Base-by-base conservation (phyloP, 1,284 basidiomycete species). In the Ceratobasidium sp. region DNA sequence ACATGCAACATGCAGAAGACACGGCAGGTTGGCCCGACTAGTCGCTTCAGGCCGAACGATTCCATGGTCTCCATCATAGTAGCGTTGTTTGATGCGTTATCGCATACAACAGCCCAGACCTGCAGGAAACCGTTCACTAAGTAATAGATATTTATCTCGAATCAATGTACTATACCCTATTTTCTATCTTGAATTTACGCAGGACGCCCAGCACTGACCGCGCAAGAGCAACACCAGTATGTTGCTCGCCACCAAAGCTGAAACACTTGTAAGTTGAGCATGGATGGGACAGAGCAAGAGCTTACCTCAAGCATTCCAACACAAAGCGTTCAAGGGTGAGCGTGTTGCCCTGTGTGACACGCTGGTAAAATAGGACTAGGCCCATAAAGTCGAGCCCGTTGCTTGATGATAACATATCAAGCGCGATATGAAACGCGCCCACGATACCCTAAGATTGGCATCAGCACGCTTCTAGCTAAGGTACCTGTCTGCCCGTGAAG, bases 301-400 rank as follows among this genome's bases (percentile, higher is more conserved):
- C 23, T 34, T 16, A 61, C 59, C 59, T 61, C 2, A 61, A 41
- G 23, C 59, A 61, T n/a, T 61, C 59, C 2, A 61, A 36, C 2
- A 61, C 6, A 45, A 61, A 61, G 1, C 18, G 59, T 3, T 58
- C 18, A 5, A 41, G n/a, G 4, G 26, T 23, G 32, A 41, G 3
- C 3, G 30, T 36, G 14, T 32, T 57, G 32, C 34, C 39, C n/a
- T 39, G 3, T 1, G 34, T 43, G 34, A 39, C 23, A 3, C 3
- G 3, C 23, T 4, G 34, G 39, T 60, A 9, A 28, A 60, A 60
- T 23, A 60, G 2, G n/a, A 60, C 58, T 12, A 60, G 12, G 21
- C 58, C 58, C 23, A 60, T 30, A 23, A 41, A 43, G 23, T 60
- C 39, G 16, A 34, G 39, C 6, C 58, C 58, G 26, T 60, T 60